These are phyloP conservation scores for Sclerotiophoma versabilis DNA, from an alignment of 2,329 filamentous ascomycete species.

Conservation along the genomic window DNA sequence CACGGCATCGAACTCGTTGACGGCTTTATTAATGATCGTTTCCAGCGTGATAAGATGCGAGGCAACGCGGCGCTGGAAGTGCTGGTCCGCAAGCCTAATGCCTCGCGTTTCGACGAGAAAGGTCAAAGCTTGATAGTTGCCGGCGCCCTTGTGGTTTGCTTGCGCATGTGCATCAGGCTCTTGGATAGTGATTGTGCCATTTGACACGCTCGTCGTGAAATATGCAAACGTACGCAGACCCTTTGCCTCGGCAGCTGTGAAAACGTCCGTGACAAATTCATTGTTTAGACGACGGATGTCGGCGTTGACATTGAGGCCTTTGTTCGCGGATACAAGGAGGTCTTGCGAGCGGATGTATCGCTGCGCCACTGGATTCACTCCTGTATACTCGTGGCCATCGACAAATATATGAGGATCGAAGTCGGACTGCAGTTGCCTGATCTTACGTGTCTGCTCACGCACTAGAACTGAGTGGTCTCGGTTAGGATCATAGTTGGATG, in stretches of 20 bases:
- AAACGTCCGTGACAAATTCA: slow-evolving; percentile 32
- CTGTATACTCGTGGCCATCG: slow-evolving; percentile 39
- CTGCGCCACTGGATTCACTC: slow-evolving; percentile 16
- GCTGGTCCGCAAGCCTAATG: slow-evolving; percentile 35
- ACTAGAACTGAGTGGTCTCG: slow-evolving; percentile 38
- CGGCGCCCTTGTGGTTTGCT: slow-evolving; percentile 39
- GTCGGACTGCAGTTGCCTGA: slow-evolving; percentile 27
- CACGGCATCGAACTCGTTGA: slow-evolving; percentile 27
- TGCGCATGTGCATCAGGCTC: slow-evolving; percentile 36
- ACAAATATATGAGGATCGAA: slow-evolving; percentile 38
- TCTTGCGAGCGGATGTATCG: slow-evolving; percentile 35
- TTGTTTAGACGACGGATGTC: slow-evolving; percentile 38
- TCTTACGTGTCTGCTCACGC: slow-evolving; percentile 34
- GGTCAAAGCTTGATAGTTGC: slow-evolving; percentile 33
- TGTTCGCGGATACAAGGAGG: slow-evolving; percentile 36
- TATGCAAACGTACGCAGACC: slow-evolving; percentile 8
- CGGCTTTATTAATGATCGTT: slow-evolving; percentile 33
- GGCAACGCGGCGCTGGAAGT: slow-evolving; percentile 35
- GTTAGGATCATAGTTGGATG: slow-evolving; percentile 36
- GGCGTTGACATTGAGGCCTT: slow-evolving; percentile 40
- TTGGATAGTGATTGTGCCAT: slow-evolving; percentile 29
- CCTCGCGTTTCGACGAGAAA: slow-evolving; percentile 39
- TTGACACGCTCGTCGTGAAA: slow-evolving; percentile 26
- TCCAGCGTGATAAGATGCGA: slow-evolving; percentile 33
- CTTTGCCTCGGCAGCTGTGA: slow-evolving; percentile 9